phyloP scores from a whole-genome alignment of 441 rosid genomes.

The Geranium incanum region DNA sequence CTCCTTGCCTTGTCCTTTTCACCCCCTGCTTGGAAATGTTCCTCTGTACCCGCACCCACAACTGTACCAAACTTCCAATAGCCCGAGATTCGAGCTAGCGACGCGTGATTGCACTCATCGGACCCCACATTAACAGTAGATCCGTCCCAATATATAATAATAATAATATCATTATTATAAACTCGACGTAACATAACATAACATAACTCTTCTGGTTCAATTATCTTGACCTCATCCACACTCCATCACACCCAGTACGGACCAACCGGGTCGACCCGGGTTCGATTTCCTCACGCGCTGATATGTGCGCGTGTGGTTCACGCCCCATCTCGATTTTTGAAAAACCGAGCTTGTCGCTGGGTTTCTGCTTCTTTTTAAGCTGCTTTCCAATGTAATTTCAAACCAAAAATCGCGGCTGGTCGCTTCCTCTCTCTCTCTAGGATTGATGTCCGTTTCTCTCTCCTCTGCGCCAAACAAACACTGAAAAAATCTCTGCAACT shows the following conservation, averaged over 20 bases:
- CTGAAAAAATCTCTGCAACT: slow-evolving; percentile 7
- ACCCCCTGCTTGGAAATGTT: not conserved
- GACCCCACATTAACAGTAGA: slow-evolving; percentile 15
- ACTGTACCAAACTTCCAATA: not conserved
- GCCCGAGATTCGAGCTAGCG: slow-evolving; percentile 27
- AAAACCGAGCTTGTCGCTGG: not conserved
- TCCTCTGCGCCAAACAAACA: slow-evolving; percentile 5
- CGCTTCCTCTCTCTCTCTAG: slow-evolving; percentile 12
- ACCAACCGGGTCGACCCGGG: not conserved
- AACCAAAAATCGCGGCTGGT: slow-evolving; percentile 34
- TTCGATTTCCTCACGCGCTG: not conserved
- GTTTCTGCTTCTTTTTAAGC: slow-evolving; percentile 22
- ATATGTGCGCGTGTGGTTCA: not conserved
- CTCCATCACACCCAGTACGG: not conserved
- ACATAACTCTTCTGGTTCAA: not conserved
- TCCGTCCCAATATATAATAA: not conserved
- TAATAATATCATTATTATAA: too few relatives aligned
- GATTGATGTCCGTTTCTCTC: slow-evolving; percentile 14
- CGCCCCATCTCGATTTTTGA: not conserved
- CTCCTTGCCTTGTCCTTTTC: not conserved
- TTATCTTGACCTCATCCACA: not conserved
- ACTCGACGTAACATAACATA: not conserved
- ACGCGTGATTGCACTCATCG: slow-evolving; percentile 10
- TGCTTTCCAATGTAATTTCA: slow-evolving; percentile 28
- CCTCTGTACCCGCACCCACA: not conserved